Evolutionary conservation across 2,329 filamentous ascomycete genomes (phyloP).

Genomic region (Talaromyces sp.): DNA sequence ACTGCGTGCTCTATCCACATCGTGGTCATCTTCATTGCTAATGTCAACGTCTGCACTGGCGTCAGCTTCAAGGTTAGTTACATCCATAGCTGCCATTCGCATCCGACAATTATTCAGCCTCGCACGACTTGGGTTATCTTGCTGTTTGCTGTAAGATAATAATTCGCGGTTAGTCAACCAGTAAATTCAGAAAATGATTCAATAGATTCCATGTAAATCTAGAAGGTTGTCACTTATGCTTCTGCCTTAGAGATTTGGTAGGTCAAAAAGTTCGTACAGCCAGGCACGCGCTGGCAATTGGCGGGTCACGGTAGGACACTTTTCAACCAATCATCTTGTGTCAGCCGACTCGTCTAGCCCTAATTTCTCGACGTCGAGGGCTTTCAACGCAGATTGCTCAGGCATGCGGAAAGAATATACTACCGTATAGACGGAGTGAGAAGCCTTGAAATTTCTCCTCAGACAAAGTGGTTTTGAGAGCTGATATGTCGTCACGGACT

Average conservation of each 20-base stretch:
- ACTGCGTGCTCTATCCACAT: slow-evolving; percentile 31
- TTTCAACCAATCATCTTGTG: background rate
- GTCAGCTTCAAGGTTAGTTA: background rate
- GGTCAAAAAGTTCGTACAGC: background rate
- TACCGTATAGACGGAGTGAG: background rate
- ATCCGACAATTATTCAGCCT: background rate
- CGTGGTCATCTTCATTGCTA: slow-evolving; percentile 2
- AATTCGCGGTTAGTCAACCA: background rate
- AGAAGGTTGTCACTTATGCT: background rate
- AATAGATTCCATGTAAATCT: background rate
- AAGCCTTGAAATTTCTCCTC: background rate
- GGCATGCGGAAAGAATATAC: background rate
- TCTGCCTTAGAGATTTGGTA: background rate
- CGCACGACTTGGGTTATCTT: background rate
- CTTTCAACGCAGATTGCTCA: background rate
- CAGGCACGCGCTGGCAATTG: background rate
- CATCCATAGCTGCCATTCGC: background rate
- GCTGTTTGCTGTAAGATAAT: background rate
- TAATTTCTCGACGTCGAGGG: background rate
- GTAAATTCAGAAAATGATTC: background rate
- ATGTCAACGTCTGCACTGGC: background rate
- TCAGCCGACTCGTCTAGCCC: background rate
- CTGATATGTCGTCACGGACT: too few species aligned
- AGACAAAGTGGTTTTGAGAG: too few species aligned
- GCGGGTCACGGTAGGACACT: background rate